Conservation (phyloP, 148 eudicot species). For the Dianthus caryophyllus region DNA sequence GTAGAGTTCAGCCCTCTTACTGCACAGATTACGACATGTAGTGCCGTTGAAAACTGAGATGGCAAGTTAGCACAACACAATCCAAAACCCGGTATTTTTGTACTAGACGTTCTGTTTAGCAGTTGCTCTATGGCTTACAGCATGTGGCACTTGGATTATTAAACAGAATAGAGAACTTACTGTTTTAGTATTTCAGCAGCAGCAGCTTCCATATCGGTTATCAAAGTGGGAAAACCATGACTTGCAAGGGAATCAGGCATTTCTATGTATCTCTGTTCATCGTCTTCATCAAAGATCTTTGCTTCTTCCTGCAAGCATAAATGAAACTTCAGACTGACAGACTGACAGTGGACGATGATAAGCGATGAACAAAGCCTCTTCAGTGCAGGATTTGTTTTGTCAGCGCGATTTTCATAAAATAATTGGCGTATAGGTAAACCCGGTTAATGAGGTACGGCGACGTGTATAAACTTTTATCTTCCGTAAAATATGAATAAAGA, state of each 20-base stretch:
- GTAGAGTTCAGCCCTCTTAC: background rate
- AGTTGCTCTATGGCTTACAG: background rate
- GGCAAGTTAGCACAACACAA: background rate
- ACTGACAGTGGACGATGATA: too few species aligned
- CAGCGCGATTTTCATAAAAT: too few species aligned
- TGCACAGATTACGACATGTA: background rate
- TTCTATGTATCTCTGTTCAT: conserved; percentile 69
- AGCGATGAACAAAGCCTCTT: too few species aligned
- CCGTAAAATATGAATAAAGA: too few species aligned
- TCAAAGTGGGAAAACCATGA: conserved; percentile 52
- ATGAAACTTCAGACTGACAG: too few species aligned
- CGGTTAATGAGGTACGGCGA: too few species aligned
- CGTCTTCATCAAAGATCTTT: conserved; percentile 60
- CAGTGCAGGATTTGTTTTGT: too few species aligned
- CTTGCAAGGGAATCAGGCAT: conserved; percentile 76
- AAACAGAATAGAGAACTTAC: conserved; percentile 30
- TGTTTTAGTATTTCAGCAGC: conserved; percentile 60
- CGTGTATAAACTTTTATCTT: too few species aligned
- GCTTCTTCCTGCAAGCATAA: conserved; percentile 60
- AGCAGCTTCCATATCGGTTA: conserved; percentile 63
- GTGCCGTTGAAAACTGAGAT: background rate
- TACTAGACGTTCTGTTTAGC: background rate
- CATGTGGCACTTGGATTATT: background rate
- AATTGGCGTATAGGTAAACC: too few species aligned
- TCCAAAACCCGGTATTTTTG: background rate